A percentile compares a stretch with the other conserved stretches of the same genome.
phyloP scores from a whole-genome alignment of 805 yeast genomes.

The Kluyveromyces starmeri region DNA sequence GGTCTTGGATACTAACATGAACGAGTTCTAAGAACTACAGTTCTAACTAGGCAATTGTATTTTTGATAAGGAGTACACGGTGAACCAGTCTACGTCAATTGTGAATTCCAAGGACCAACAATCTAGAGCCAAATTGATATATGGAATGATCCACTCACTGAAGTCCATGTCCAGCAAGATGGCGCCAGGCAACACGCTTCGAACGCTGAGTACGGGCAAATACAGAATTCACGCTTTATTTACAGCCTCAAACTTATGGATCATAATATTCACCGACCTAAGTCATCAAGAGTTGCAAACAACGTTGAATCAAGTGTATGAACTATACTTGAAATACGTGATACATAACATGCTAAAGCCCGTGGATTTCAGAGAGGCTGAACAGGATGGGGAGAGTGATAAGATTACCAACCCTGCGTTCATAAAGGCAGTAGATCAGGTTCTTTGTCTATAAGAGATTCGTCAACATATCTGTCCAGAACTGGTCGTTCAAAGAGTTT shows the following conservation, averaged over 20 bases:
- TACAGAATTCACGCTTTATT: constrained; percentile 76
- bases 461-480: constrained; percentile 48
- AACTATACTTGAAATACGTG: constrained; percentile 26
- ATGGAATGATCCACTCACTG: constrained; percentile 76
- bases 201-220: constrained; percentile 52
- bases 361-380: constrained; percentile 25
- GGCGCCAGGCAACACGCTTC: constrained; percentile 26
- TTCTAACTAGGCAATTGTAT: constrained; percentile 52
- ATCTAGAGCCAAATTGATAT: constrained; percentile 70
- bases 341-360: constrained; percentile 25
- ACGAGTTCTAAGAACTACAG: too few species aligned
- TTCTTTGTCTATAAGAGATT: constrained; percentile 18
- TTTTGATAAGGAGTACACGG: constrained; percentile 65
- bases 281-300: constrained; percentile 22
- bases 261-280: constrained; percentile 64
- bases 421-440: constrained; percentile 21
- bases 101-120: constrained; percentile 50
- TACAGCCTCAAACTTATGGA: constrained; percentile 68
- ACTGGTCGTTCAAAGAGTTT: constrained; percentile 56
- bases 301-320: constrained; percentile 25
- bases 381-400: constrained; percentile 10
- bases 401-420: constrained; percentile 24
- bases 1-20: constrained; percentile 2
- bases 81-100: constrained; percentile 30
- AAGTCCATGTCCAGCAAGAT: constrained; percentile 62